phyloP scores from a whole-genome alignment of 2,329 filamentous ascomycete genomes.

The Penicillium sp. region DNA sequence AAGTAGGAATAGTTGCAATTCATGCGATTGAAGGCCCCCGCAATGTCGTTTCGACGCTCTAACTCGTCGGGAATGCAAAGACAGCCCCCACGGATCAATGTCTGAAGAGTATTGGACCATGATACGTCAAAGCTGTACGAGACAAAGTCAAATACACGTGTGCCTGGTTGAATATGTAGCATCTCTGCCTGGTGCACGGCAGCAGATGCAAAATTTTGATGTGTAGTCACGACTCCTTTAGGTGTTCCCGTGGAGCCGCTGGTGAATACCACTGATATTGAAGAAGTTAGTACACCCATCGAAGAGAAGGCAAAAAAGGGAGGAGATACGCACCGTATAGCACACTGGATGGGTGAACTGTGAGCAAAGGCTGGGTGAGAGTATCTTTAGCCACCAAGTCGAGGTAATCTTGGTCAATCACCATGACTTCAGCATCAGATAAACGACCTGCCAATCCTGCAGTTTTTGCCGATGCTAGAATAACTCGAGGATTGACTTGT shows the following conservation, averaged over 20 bases:
- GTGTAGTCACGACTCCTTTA: constrained; percentile 1
- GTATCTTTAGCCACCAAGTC: not conserved
- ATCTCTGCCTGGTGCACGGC: not conserved
- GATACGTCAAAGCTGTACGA: constrained; percentile 2
- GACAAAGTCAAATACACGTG: not conserved
- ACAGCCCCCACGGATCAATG: not conserved
- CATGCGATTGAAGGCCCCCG: not conserved
- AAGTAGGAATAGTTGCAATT: not conserved
- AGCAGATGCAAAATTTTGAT: not conserved
- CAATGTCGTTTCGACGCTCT: not conserved
- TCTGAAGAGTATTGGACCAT: constrained; percentile 1
- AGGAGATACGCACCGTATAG: not conserved
- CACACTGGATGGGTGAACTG: not conserved
- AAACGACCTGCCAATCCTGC: not conserved
- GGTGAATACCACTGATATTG: not conserved
- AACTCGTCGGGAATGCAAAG: constrained; percentile 1
- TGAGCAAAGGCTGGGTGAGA: not conserved
- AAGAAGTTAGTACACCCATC: not conserved
- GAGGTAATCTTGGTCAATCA: not conserved
- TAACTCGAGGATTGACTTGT: not conserved
- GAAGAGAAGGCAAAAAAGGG: too few relatives aligned
- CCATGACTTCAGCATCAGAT: not conserved
- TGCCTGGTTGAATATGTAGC: not conserved
- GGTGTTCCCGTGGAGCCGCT: not conserved
- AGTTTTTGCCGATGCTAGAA: not conserved